A percentile compares a stretch with the other conserved stretches of the same genome.
These are phyloP conservation scores for Crithidia expoeki DNA, from an alignment of 208 protist species.

Conservation along the genomic window DNA sequence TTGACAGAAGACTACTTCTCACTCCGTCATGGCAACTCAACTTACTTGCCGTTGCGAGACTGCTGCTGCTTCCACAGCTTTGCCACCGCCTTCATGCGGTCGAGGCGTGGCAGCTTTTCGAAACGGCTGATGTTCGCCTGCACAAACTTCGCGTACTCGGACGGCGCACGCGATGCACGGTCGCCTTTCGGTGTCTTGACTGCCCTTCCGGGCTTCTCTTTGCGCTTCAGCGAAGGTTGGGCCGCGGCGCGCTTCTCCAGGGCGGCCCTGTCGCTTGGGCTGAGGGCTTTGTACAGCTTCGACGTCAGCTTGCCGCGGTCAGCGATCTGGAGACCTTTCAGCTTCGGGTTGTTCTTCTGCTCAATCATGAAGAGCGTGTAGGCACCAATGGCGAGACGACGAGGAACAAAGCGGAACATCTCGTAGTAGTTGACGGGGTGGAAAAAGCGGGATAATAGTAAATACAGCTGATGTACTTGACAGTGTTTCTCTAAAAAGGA, in stretches of 20 bases:
- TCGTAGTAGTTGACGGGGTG: not conserved
- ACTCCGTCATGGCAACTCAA: too few species aligned
- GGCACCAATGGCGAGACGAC: constrained; percentile 72
- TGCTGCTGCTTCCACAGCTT: constrained; percentile 88
- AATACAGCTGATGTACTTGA: too few species aligned
- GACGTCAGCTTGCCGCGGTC: constrained; percentile 78
- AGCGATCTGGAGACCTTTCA: constrained; percentile 67
- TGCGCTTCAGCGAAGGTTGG: constrained; percentile 31
- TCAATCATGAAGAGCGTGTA: constrained; percentile 89
- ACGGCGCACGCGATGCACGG: constrained; percentile 31
- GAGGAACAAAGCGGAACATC: constrained; percentile 73
- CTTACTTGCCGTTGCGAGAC: constrained; percentile 25
- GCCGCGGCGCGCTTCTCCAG: constrained; percentile 77
- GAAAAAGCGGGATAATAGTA: not conserved
- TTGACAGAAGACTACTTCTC: too few species aligned
- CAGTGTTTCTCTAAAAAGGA: too few species aligned
- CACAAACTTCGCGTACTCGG: constrained; percentile 75
- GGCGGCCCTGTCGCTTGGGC: constrained; percentile 46
- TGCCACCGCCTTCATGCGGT: constrained; percentile 83
- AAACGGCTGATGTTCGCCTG: constrained; percentile 82
- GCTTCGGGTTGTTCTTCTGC: constrained; percentile 84
- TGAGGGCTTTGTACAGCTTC: constrained; percentile 82
- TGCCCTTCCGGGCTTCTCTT: constrained; percentile 16
- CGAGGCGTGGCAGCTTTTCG: constrained; percentile 67
- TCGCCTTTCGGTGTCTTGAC: constrained; percentile 32